phyloP scores from a whole-genome alignment of 139 green algal genomes.

The Limnomonas spitsbergensis region DNA sequence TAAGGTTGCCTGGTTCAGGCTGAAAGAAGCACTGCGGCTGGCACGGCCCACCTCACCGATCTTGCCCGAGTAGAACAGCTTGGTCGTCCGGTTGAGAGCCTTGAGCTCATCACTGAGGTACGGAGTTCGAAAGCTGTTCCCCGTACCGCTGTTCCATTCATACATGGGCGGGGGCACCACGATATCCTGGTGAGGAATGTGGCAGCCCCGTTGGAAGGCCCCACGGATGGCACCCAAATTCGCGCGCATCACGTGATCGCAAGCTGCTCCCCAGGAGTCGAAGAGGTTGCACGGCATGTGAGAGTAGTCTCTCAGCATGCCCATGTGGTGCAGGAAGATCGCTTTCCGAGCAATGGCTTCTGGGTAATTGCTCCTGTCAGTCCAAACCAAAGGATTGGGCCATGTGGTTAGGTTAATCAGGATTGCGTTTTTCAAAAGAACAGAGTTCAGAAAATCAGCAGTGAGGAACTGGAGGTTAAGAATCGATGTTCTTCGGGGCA shows the following conservation, averaged over 20 bases:
- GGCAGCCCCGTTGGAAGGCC: not conserved
- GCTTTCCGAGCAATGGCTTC: not conserved
- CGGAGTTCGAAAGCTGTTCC: not conserved
- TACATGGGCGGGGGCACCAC: not conserved
- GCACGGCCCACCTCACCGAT: slow-evolving; percentile 12
- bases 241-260: not conserved
- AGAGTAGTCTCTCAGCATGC: not conserved
- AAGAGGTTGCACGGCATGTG: not conserved
- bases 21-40: no score
- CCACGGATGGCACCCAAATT: not conserved
- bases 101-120: slow-evolving; percentile 12
- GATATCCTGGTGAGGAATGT: slow-evolving; percentile 16
- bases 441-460: no score
- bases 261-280: not conserved
- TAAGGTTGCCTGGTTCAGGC: no score
- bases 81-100: not conserved
- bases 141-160: not conserved
- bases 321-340: slow-evolving; percentile 10
- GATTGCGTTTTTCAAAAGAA: no score
- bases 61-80: slow-evolving; percentile 9
- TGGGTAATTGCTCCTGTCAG: slow-evolving; percentile 7
- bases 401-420: no score
- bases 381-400: no score
- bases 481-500: no score
- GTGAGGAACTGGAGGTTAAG: no score